Evolutionary conservation across 495 filamentous ascomycete species (phyloP), one percentile per base, ranked within the genome.

Genomic region (Aspergillus wentii): DNA sequence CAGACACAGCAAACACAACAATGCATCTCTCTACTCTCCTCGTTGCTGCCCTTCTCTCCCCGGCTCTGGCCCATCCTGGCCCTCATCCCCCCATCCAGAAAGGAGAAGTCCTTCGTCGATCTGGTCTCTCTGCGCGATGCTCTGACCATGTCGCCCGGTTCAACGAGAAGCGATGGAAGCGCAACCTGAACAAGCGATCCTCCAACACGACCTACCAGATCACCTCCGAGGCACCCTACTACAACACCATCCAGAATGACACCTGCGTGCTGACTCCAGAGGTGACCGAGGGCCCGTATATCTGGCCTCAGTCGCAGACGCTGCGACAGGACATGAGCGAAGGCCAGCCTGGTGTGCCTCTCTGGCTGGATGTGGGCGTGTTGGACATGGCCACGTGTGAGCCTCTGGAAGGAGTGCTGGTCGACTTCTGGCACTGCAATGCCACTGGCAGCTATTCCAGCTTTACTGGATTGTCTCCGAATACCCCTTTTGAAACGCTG

Each of bases 291-390:
- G 71, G 71, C 5, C 69, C 68, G 2, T 71, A 74, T 41, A 61
- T 78, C 38, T 57, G 48, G 40, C 49, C 49, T 6, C 44, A 32
- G 10, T 53, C 49, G 14, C 53, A 49, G 42, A 44, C 21, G 3
- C 37, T 53, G 9, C 63, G 76, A 6, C 59, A 68, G 30, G 62
- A 78, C 40, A 65, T 80, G 31, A 59, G 62, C 10, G 76, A 80
- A 29, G 62, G 51, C 16, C 64, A 80, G 41, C 26, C 44, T 9
- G 78, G 78, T 15, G 58, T 81, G 3, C 46, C 62, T 0, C 48
- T 78, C 10, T 64, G 71, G 28, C 51, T 80, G 6, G 79, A 80
- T 38, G 51, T 79, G 23, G 73, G 76, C 20, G 60, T 80, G 6
- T 49, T 79, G 30, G 74, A 78, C 46, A 59, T 69, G 40, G 59